Evolutionary conservation across 2,329 filamentous ascomycete genomes (phyloP).

Genomic region (Sarocladiaceae sp.): DNA sequence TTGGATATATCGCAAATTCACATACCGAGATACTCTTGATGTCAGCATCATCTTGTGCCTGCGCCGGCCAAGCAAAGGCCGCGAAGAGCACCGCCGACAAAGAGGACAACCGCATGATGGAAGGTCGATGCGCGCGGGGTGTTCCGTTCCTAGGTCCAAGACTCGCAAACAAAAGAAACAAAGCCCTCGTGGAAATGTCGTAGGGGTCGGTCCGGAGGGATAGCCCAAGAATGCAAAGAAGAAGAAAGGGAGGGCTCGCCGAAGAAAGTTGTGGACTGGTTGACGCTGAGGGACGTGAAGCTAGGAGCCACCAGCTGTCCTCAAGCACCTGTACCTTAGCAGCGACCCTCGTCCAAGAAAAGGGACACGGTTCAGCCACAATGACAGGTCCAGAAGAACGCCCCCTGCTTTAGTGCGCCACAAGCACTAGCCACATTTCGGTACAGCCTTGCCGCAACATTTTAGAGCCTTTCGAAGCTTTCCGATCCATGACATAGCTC

Average conservation of each 20-base stretch:
- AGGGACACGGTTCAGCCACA: background rate
- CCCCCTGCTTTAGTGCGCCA: conserved; percentile 2
- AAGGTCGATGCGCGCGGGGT: background rate
- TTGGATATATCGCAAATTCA: conserved; percentile 6
- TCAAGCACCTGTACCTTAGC: conserved; percentile 5
- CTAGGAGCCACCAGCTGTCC: conserved; percentile 9
- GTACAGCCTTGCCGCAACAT: conserved; percentile 9
- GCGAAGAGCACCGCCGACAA: conserved; percentile 45
- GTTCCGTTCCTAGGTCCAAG: background rate
- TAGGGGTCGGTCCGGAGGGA: background rate
- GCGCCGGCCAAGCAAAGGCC: conserved; percentile 44
- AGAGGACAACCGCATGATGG: conserved; percentile 43
- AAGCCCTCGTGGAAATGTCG: background rate
- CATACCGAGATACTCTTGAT: conserved; percentile 50
- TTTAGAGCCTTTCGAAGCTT: conserved; percentile 5
- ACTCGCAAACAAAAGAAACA: conserved; percentile 9
- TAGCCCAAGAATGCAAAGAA: conserved; percentile 1
- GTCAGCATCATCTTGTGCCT: conserved; percentile 45
- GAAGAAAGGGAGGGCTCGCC: conserved; percentile 3
- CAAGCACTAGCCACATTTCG: conserved; percentile 11
- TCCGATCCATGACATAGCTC: conserved; percentile 7
- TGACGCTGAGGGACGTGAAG: conserved; percentile 7
- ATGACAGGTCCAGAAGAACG: background rate
- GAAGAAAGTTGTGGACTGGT: conserved; percentile 6
- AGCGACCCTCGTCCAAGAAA: background rate